These are phyloP conservation scores for Wallacemonas rigidus DNA, from an alignment of 208 protist genomes.

Conservation along the genomic window DNA sequence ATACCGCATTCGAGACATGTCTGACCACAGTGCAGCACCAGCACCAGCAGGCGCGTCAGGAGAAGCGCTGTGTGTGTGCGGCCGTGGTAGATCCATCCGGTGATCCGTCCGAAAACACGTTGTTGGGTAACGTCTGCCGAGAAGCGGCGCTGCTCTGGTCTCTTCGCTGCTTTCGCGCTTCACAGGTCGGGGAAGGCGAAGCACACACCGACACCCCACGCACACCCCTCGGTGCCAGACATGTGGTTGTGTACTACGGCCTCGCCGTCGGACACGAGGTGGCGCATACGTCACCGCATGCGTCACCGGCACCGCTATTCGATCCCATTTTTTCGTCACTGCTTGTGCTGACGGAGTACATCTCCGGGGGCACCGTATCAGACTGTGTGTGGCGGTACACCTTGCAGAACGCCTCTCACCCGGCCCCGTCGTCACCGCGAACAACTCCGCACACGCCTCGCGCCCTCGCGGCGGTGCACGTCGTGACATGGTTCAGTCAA, in stretches of 20 bases:
- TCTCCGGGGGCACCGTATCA: slow-evolving; percentile 25
- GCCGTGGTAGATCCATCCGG: not conserved
- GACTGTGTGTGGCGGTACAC: slow-evolving; percentile 8
- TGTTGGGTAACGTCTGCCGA: not conserved
- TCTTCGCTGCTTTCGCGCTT: not conserved
- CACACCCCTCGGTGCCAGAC: not conserved
- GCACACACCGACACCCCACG: not conserved
- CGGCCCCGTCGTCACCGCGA: no score
- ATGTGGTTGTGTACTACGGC: slow-evolving; percentile 21
- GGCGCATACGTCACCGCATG: not conserved
- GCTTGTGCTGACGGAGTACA: slow-evolving; percentile 29
- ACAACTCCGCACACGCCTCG: not conserved
- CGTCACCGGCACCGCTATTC: not conserved
- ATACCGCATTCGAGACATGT: not conserved
- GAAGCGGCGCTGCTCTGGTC: not conserved
- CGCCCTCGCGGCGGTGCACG: slow-evolving; percentile 23
- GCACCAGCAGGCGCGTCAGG: not conserved
- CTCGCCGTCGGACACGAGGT: slow-evolving; percentile 5
- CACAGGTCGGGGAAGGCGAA: not conserved
- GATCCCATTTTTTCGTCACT: not conserved
- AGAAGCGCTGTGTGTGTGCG: no score
- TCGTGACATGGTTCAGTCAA: slow-evolving; percentile 29
- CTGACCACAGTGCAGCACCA: not conserved
- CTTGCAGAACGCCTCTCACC: no score
- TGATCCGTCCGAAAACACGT: not conserved